Evolutionary conservation across 176 grass and related monocot genomes (phyloP), one percentile per base, ranked within the genome.

Genomic region (Bromus sterilis): DNA sequence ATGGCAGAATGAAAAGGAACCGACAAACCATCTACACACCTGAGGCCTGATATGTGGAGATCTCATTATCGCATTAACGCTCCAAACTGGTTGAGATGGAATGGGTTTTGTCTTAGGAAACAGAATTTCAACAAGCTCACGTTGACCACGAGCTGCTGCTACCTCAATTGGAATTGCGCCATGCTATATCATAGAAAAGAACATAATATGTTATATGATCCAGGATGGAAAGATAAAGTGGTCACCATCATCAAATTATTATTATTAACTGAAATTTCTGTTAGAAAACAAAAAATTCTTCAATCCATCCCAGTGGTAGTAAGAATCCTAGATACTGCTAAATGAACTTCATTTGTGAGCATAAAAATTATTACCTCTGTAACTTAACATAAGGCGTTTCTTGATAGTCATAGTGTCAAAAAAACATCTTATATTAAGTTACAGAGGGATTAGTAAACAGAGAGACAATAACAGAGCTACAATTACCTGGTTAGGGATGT

Each of bases 81-180:
- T 82, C 67, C 80, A 74, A 82, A 46, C 36, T 72, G 53, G 73
- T 9, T 78, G 3, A 56, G 40, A 73, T 76, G 78, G n/a, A 36
- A 86, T 74, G 49, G 79, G 75, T 84, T 46, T 83, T 71, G 80
- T 81, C 57, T 4, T 30, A 80, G 77, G 66, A 78, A 90, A 83
- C 12, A 90, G 34, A 46, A 83, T 87, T 83, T 90, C 64, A 16
- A 90, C 84, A 67, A 71, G 34, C 40, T 78, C 83, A 56, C 61
- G 74, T 66, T 79, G 41, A 39, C 60, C 74, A 34, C 9, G 40
- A 77, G 31, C 6, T 72, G 88, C 88, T 42, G 88, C 84, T 35
- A 86, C 1, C 67, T 83, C 46, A 21, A 83, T 87, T 46, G 79
- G 79, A 40, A 78, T 66, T 23, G 2, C 24, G 26, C 84, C 84